Evolutionary conservation across 805 yeast genomes (phyloP).

Genomic region (Kodamaea hsintzibuensis): DNA sequence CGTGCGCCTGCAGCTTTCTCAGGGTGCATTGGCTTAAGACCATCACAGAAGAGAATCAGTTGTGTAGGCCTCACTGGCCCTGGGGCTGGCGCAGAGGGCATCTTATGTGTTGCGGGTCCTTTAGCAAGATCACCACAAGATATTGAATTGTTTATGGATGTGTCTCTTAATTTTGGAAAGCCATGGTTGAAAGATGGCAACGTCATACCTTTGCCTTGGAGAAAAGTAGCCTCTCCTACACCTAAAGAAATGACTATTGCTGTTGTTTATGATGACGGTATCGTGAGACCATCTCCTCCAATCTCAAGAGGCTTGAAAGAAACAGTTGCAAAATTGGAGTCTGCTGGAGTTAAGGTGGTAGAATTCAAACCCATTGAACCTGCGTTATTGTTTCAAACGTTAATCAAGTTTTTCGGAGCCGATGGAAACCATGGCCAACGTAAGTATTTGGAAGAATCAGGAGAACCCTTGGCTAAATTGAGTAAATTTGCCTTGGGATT

Average conservation of each 20-base stretch:
- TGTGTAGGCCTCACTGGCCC: conserved; percentile 50
- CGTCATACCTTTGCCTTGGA: conserved; percentile 55
- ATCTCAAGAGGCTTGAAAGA: conserved; percentile 50
- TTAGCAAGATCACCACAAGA: conserved; percentile 64
- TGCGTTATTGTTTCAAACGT: conserved; percentile 59
- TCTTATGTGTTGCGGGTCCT: conserved; percentile 69
- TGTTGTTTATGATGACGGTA: conserved; percentile 61
- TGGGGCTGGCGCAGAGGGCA: conserved; percentile 64
- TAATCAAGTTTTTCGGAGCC: conserved; percentile 53
- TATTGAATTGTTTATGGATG: conserved; percentile 65
- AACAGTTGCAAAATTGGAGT: conserved; percentile 52
- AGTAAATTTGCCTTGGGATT: conserved; percentile 60
- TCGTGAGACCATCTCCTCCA: conserved; percentile 70
- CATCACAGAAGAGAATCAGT: conserved; percentile 54
- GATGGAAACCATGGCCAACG: conserved; percentile 68
- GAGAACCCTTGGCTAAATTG: conserved; percentile 67
- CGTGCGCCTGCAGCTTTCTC: conserved; percentile 67
- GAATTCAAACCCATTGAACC: conserved; percentile 59
- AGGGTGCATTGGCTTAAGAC: conserved; percentile 63
- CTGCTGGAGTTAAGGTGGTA: conserved; percentile 58
- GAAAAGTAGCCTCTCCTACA: conserved; percentile 40
- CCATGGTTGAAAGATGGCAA: conserved; percentile 60
- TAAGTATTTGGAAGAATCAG: conserved; percentile 53
- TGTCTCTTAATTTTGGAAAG: conserved; percentile 59
- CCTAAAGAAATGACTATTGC: conserved; percentile 55